Base-by-base conservation (phyloP, 208 protist genomes). In the Crithidia bombi region DNA sequence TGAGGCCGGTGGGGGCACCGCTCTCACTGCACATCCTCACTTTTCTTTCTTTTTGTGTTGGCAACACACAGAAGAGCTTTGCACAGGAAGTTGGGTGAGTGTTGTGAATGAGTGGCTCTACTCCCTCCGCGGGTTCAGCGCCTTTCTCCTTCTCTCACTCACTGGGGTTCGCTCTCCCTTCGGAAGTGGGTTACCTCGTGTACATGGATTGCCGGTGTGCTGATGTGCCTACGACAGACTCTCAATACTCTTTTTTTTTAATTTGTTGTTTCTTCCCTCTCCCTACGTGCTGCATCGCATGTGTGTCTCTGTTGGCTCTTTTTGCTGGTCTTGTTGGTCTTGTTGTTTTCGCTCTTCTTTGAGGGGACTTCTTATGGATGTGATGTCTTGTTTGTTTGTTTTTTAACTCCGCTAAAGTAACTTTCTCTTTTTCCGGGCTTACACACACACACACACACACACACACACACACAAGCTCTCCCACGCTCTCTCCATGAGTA, bases 211-310 rank as follows among this genome's bases (percentile, higher is more conserved):
- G n/a, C 9, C 10, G 10, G 35, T 33, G 35, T 38, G 33, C n/a
- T 44, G 47, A 66, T 66, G 61, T 68, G n/a, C n/a, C n/a, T n/a
- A n/a, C n/a, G n/a, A n/a, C n/a, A n/a, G n/a, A n/a, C n/a, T n/a
- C n/a, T 65, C 33, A 63, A 10, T 67, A 44, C 47, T 19, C 25
- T 70, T 26, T 69, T 36, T 35, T 69, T 43, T 64, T 62, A 28
- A n/a, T 57, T 36, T 35, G 33, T 41, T 51, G 7, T 39, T 63
- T n/a, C n/a, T 50, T 10, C 44, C 17, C 44, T 50, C 3, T 6
- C 38, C 10, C 23, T 7, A 25, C 44, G 10, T n/a, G 14, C 23
- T 50, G 17, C 17, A 5, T 21, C 44, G 10, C 19, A 21, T 30
- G 47, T 52, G 3, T 52, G 25, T 52, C 1, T 49, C 17, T 49